Percentiles rank a stretch among this genome's conserved stretches.
phyloP scores from a whole-genome alignment of 768 basidiomycete species.

The Rhizopogon salebrosus region DNA sequence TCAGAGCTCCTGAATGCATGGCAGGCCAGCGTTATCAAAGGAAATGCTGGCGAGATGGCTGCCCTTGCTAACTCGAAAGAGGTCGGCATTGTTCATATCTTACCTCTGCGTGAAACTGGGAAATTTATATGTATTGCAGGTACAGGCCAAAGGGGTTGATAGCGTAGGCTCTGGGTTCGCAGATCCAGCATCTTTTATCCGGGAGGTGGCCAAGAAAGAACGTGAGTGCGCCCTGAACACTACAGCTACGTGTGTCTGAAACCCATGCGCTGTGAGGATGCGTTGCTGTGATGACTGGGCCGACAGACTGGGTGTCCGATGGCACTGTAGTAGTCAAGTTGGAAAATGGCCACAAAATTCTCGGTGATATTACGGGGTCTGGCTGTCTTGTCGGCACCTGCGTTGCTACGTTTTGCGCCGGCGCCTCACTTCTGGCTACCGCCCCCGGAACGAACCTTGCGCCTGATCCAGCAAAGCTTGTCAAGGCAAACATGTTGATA shows the following conservation, averaged over 20 bases:
- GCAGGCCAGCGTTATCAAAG: slow-evolving; percentile 91
- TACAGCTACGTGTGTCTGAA: neutral
- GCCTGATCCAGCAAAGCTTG: slow-evolving; percentile 38
- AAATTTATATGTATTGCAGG: slow-evolving; percentile 34
- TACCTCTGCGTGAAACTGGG: neutral
- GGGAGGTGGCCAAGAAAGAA: slow-evolving; percentile 64
- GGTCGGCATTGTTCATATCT: slow-evolving; percentile 31
- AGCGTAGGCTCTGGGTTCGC: slow-evolving; percentile 73
- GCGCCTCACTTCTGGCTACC: slow-evolving; percentile 38
- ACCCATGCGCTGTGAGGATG: slow-evolving; percentile 45
- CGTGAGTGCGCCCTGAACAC: slow-evolving; percentile 39
- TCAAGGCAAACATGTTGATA: slow-evolving; percentile 72
- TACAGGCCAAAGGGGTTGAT: slow-evolving; percentile 79
- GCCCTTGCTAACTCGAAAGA: slow-evolving; percentile 72
- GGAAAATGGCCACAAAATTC: slow-evolving; percentile 66
- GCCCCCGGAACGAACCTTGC: slow-evolving; percentile 10
- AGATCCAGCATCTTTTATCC: slow-evolving; percentile 69
- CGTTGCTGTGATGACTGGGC: slow-evolving; percentile 77
- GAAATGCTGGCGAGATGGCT: slow-evolving; percentile 87
- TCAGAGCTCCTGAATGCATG: slow-evolving; percentile 67
- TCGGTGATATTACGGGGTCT: slow-evolving; percentile 83
- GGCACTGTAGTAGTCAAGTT: slow-evolving; percentile 64
- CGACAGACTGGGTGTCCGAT: slow-evolving; percentile 80
- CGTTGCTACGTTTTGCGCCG: slow-evolving; percentile 79
- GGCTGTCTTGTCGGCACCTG: slow-evolving; percentile 81